phyloP scores from a whole-genome alignment of 2,329 filamentous ascomycete species.

The Aquanectria penicillioides region DNA sequence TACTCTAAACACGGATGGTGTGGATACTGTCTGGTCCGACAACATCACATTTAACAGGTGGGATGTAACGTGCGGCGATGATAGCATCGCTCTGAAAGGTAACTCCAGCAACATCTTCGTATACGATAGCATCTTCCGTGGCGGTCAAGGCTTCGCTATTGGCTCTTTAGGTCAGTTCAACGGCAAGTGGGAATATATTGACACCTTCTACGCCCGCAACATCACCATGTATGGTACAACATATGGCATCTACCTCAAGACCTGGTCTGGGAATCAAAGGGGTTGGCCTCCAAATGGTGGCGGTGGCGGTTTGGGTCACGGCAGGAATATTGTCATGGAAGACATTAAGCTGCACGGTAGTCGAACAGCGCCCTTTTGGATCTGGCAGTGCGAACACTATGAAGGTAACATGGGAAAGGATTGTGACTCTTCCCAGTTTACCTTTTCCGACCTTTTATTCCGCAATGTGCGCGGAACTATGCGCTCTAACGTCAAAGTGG shows the following conservation, averaged over 20 bases:
- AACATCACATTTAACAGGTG: constrained; percentile 62
- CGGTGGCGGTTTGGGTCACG: constrained; percentile 55
- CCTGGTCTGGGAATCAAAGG: constrained; percentile 65
- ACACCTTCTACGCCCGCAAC: constrained; percentile 59
- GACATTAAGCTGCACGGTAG: neutral
- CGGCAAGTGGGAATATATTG: constrained; percentile 57
- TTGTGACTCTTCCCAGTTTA: constrained; percentile 5
- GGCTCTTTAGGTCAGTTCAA: constrained; percentile 67
- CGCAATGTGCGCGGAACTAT: constrained; percentile 1
- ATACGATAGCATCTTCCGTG: constrained; percentile 58
- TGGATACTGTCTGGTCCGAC: constrained; percentile 63
- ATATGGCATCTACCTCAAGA: constrained; percentile 66
- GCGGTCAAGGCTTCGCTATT: constrained; percentile 64
- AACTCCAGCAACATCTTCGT: constrained; percentile 66
- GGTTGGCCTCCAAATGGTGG: constrained; percentile 59
- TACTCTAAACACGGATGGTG: constrained; percentile 54
- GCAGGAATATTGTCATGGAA: constrained; percentile 1
- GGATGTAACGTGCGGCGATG: constrained; percentile 47
- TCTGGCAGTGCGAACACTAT: constrained; percentile 10
- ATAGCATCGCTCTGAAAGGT: constrained; percentile 62
- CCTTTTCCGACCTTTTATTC: constrained; percentile 1
- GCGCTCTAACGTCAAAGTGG: neutral
- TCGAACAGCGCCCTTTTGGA: neutral
- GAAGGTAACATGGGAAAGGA: neutral
- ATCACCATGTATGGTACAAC: constrained; percentile 56